Evolutionary conservation across 2,329 filamentous ascomycete species (phyloP).

Genomic region (Geosmithia putterillii): DNA sequence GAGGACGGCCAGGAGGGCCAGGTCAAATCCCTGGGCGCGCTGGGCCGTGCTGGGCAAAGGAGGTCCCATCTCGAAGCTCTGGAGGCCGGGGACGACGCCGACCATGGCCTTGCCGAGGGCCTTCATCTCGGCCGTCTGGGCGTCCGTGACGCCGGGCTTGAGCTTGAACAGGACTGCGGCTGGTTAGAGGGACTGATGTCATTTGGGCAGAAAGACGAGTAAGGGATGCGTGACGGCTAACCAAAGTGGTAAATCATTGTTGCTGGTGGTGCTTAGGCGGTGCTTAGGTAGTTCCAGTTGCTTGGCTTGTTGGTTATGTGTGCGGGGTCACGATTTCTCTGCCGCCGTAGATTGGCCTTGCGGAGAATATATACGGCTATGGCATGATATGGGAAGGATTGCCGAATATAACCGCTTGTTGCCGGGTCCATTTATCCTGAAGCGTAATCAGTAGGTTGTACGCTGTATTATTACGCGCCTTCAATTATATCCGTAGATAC

Average conservation of each 20-base stretch:
- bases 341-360: too few relatives aligned
- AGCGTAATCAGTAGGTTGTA: too few relatives aligned
- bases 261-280: not conserved
- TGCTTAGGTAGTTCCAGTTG: not conserved
- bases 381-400: not conserved
- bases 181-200: too few relatives aligned
- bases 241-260: not conserved
- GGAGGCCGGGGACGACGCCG: conserved; percentile 43
- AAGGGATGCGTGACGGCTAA: too few relatives aligned
- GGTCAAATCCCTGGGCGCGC: conserved; percentile 7
- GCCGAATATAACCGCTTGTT: not conserved
- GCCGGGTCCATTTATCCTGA: too few relatives aligned
- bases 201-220: too few relatives aligned
- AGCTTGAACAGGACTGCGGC: conserved; percentile 7
- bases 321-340: too few relatives aligned
- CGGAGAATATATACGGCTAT: too few relatives aligned
- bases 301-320: not conserved
- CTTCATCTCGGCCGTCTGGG: conserved; percentile 59
- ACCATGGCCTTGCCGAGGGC: conserved; percentile 52
- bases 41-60: conserved; percentile 6
- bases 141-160: conserved; percentile 20
- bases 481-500: too few relatives aligned
- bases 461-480: too few relatives aligned
- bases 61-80: conserved; percentile 53
- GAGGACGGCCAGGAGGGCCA: conserved; percentile 7